Percentiles rank a stretch among this genome's conserved stretches.
Conservation (phyloP, 768 basidiomycete species). For the Podaxis sp. region DNA sequence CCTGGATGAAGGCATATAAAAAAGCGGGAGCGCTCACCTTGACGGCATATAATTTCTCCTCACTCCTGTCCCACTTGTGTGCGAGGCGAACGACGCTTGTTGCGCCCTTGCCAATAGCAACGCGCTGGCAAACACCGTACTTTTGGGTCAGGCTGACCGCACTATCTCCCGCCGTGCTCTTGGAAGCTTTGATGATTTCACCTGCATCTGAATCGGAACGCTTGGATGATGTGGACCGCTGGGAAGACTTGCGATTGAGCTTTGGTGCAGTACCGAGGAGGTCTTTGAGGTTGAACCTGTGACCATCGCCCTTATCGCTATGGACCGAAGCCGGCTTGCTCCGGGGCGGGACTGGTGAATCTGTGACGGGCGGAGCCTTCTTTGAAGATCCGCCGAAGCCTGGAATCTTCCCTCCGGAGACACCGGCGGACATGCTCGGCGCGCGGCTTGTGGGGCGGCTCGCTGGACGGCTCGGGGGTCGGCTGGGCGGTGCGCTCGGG, state of each 20-base stretch:
- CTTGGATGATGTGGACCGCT: conserved; percentile 61
- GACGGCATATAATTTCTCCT: conserved; percentile 97
- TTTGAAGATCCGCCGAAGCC: conserved; percentile 7
- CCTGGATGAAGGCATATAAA: conserved; percentile 9
- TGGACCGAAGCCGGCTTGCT: conserved; percentile 45
- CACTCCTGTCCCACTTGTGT: conserved; percentile 97
- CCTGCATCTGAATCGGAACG: conserved; percentile 67
- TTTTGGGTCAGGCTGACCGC: conserved; percentile 66
- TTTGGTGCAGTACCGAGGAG: conserved; percentile 75
- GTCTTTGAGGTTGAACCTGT: conserved; percentile 84
- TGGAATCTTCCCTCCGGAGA: conserved; percentile 35
- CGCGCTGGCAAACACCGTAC: conserved; percentile 96
- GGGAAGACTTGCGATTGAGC: conserved; percentile 65
- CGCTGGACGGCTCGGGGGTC: conserved; percentile 57
- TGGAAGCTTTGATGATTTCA: conserved; percentile 28
- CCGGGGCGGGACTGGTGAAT: conserved; percentile 21
- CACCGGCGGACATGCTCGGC: conserved; percentile 46
- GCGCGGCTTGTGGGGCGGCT: conserved; percentile 50
- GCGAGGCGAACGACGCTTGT: conserved; percentile 95
- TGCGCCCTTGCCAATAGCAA: conserved; percentile 98
- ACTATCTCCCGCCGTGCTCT: conserved; percentile 45
- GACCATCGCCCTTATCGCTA: conserved; percentile 52
- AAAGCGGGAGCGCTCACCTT: conserved; percentile 60
- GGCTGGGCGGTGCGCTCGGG: conserved; percentile 58
- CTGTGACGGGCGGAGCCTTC: conserved; percentile 2